Conservation (phyloP, 2,329 filamentous ascomycete species). For the Elsinoe arachidis region DNA sequence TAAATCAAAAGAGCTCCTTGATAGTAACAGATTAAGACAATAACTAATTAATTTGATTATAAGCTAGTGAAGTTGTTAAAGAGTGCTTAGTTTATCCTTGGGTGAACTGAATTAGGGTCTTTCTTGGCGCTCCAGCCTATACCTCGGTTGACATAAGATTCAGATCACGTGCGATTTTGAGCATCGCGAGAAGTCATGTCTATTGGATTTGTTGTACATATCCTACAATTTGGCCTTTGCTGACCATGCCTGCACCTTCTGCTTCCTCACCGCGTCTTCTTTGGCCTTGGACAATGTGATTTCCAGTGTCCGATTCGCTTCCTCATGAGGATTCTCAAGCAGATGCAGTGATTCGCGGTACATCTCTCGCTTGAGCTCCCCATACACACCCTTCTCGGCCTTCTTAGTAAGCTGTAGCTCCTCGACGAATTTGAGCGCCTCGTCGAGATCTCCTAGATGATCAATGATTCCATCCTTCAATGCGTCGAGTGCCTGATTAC, state of each 20-base stretch:
- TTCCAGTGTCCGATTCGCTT: constrained; percentile 26
- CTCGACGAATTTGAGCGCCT: constrained; percentile 51
- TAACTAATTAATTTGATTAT: too few species aligned
- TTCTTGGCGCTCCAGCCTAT: too few species aligned
- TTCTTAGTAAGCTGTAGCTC: constrained; percentile 54
- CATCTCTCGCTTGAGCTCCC: constrained; percentile 66
- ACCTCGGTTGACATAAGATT: too few species aligned
- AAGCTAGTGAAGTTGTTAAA: too few species aligned
- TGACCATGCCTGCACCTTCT: constrained; percentile 37
- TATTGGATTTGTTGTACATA: neutral
- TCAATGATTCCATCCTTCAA: constrained; percentile 62
- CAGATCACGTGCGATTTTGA: too few species aligned
- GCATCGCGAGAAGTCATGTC: neutral
- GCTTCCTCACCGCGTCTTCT: constrained; percentile 34
- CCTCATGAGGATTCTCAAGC: constrained; percentile 46
- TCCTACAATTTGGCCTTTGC: constrained; percentile 6
- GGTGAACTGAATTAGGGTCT: too few species aligned
- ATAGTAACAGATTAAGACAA: too few species aligned
- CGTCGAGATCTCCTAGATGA: constrained; percentile 54
- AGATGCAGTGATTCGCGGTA: constrained; percentile 56
- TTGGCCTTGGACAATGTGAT: constrained; percentile 31
- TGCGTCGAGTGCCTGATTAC: constrained; percentile 46
- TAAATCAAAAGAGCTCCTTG: too few species aligned
- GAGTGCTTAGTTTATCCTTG: too few species aligned
- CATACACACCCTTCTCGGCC: constrained; percentile 58